Conservation (phyloP, 2,329 filamentous ascomycete genomes). For the Corinectria fuckeliana region DNA sequence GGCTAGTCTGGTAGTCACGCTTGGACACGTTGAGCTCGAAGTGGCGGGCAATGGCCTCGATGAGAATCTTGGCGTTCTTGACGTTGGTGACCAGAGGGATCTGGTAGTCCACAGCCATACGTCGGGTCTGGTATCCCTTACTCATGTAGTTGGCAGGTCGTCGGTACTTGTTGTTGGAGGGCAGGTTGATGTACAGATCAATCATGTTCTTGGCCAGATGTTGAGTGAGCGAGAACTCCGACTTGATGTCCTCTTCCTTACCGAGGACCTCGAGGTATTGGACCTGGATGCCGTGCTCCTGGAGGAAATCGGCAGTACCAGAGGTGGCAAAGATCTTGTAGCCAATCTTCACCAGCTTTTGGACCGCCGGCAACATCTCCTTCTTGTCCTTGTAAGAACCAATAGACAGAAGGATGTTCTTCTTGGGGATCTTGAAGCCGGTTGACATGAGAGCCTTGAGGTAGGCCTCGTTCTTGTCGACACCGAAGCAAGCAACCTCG, state of each 20-base stretch:
- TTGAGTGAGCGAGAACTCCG: slow-evolving; percentile 96
- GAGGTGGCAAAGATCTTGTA: slow-evolving; percentile 97
- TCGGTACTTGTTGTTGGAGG: slow-evolving; percentile 97
- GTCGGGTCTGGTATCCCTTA: slow-evolving; percentile 93
- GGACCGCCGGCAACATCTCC: slow-evolving; percentile 92
- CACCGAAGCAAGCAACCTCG: slow-evolving; percentile 95
- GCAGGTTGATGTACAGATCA: slow-evolving; percentile 97
- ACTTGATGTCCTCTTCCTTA: slow-evolving; percentile 83
- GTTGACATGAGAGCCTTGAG: slow-evolving; percentile 95
- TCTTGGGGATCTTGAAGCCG: slow-evolving; percentile 94
- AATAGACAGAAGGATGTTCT: slow-evolving; percentile 93
- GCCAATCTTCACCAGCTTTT: slow-evolving; percentile 87
- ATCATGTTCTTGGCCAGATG: slow-evolving; percentile 98
- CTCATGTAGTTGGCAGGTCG: slow-evolving; percentile 98
- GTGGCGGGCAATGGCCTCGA: slow-evolving; percentile 91
- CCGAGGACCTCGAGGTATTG: slow-evolving; percentile 91
- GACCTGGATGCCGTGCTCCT: slow-evolving; percentile 88
- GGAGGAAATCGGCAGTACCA: slow-evolving; percentile 94
- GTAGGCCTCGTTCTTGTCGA: slow-evolving; percentile 97
- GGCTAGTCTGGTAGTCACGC: slow-evolving; percentile 91
- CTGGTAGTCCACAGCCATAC: slow-evolving; percentile 98
- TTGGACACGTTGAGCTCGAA: slow-evolving; percentile 83
- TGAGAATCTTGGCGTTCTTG: slow-evolving; percentile 97
- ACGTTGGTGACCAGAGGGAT: slow-evolving; percentile 97
- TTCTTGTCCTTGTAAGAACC: slow-evolving; percentile 98